phyloP scores from a whole-genome alignment of 2,329 filamentous ascomycete species.

The Eurotiales sp. region DNA sequence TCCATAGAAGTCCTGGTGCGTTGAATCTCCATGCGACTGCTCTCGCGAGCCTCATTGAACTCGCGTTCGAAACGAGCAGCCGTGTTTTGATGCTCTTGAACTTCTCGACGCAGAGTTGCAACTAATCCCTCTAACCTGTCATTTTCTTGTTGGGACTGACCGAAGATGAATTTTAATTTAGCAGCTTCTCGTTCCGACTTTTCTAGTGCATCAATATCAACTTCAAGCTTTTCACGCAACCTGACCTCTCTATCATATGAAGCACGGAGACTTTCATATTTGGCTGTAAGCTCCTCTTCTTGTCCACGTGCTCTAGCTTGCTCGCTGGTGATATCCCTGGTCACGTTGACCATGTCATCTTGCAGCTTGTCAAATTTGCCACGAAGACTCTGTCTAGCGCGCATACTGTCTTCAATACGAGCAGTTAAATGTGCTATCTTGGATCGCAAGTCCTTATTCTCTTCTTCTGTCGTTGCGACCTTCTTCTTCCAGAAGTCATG shows the following conservation, averaged over 20 bases:
- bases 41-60: slow-evolving; percentile 77
- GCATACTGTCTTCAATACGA: slow-evolving; percentile 81
- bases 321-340: slow-evolving; percentile 76
- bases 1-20: slow-evolving; percentile 75
- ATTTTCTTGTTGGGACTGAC: slow-evolving; percentile 56
- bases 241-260: slow-evolving; percentile 66
- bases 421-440: slow-evolving; percentile 69
- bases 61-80: slow-evolving; percentile 72
- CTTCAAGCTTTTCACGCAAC: slow-evolving; percentile 57
- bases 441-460: slow-evolving; percentile 70
- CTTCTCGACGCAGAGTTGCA: slow-evolving; percentile 49
- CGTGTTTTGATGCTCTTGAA: slow-evolving; percentile 67
- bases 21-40: slow-evolving; percentile 73
- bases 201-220: slow-evolving; percentile 59
- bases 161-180: slow-evolving; percentile 74
- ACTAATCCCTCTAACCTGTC: slow-evolving; percentile 61
- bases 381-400: slow-evolving; percentile 78
- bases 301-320: slow-evolving; percentile 72
- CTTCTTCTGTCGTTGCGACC: slow-evolving; percentile 53
- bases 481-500: slow-evolving; percentile 58
- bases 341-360: slow-evolving; percentile 76
- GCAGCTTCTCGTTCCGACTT: slow-evolving; percentile 71
- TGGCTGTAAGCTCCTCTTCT: slow-evolving; percentile 54
- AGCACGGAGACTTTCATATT: slow-evolving; percentile 53
- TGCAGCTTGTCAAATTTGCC: slow-evolving; percentile 81